These are phyloP conservation scores for Rossbeevera mucosa DNA, from an alignment of 768 basidiomycete genomes.

Conservation along the genomic window DNA sequence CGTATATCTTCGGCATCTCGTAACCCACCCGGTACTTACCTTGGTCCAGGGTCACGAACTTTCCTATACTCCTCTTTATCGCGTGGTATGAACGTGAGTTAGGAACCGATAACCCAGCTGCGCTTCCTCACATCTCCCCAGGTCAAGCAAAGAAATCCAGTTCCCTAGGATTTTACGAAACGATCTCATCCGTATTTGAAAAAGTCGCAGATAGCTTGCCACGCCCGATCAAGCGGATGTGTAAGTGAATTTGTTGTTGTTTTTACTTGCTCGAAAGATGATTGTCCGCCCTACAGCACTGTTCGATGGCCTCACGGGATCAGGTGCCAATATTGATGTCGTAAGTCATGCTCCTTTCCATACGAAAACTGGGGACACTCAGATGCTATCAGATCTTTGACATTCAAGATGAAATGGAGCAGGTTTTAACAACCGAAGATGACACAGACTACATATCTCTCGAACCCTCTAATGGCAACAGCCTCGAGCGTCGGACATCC, in stretches of 20 bases:
- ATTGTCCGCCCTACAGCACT: constrained; percentile 46
- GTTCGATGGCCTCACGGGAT: constrained; percentile 75
- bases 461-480: constrained; percentile 13
- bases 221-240: constrained; percentile 63
- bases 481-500: constrained; percentile 30
- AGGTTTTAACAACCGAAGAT: constrained; percentile 5
- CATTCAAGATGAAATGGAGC: constrained; percentile 54
- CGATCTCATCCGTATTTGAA: constrained; percentile 62
- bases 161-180: constrained; percentile 67
- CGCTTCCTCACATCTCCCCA: constrained; percentile 6
- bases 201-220: constrained; percentile 72
- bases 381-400: constrained; percentile 60
- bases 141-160: constrained; percentile 64
- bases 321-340: constrained; percentile 67
- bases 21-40: not conserved
- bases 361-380: not conserved
- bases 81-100: constrained; percentile 72
- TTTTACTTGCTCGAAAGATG: not conserved
- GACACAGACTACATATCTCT: not conserved
- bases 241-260: constrained; percentile 40
- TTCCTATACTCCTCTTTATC: constrained; percentile 77
- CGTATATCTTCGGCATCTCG: not conserved
- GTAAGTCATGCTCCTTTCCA: constrained; percentile 36
- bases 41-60: constrained; percentile 60
- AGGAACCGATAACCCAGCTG: not conserved